phyloP scores from a whole-genome alignment of 495 filamentous ascomycete genomes.

The Tuber brumale region DNA sequence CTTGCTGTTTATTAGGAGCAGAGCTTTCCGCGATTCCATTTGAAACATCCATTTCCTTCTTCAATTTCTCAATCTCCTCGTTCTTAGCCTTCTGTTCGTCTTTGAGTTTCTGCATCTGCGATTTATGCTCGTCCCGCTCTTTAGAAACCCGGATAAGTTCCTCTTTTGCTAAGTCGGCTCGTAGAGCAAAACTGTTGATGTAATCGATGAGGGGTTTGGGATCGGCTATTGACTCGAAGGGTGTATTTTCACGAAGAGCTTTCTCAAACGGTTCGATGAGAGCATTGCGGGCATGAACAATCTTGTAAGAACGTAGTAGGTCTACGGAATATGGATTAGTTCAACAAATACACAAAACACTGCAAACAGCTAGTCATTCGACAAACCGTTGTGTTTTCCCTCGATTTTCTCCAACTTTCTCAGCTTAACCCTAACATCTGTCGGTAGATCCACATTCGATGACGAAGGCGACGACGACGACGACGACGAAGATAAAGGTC shows the following conservation, averaged over 20 bases:
- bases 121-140: slow-evolving; percentile 74
- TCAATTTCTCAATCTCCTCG: slow-evolving; percentile 31
- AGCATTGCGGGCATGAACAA: slow-evolving; percentile 75
- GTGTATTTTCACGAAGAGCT: slow-evolving; percentile 81
- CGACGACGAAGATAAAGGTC: slow-evolving; percentile 12
- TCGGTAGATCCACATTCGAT: slow-evolving; percentile 57
- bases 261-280: slow-evolving; percentile 91
- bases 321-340: slow-evolving; percentile 49
- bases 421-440: slow-evolving; percentile 63
- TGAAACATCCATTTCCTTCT: slow-evolving; percentile 18
- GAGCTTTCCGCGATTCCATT: slow-evolving; percentile 20
- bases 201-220: slow-evolving; percentile 84
- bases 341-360: slow-evolving; percentile 10
- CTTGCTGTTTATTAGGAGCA: slow-evolving; percentile 19
- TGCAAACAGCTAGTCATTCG: neutral
- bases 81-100: slow-evolving; percentile 48
- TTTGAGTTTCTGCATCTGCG: slow-evolving; percentile 59
- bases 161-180: slow-evolving; percentile 82
- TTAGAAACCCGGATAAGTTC: slow-evolving; percentile 81
- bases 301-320: slow-evolving; percentile 80
- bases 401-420: slow-evolving; percentile 82
- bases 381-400: slow-evolving; percentile 69
- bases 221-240: slow-evolving; percentile 78
- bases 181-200: slow-evolving; percentile 78
- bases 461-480: slow-evolving; percentile 30